These are phyloP conservation scores for Lentinula sp. DNA, from an alignment of 768 basidiomycete genomes.

Conservation along the genomic window DNA sequence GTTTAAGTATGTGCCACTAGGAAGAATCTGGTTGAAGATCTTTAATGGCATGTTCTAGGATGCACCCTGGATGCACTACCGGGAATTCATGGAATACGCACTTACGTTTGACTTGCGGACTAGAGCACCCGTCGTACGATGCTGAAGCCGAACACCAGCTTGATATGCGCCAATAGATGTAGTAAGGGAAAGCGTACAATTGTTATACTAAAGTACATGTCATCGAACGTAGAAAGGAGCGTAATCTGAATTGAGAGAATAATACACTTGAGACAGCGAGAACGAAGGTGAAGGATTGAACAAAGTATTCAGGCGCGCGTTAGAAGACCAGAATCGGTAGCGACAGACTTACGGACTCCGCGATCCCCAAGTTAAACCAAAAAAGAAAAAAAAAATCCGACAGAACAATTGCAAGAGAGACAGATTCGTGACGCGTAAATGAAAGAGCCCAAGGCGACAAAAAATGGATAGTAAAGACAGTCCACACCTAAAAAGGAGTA, in stretches of 20 bases:
- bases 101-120: background rate
- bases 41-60: too few relatives aligned
- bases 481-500: background rate
- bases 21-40: too few relatives aligned
- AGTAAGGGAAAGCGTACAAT: background rate
- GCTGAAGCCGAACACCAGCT: background rate
- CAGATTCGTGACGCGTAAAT: background rate
- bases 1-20: too few relatives aligned
- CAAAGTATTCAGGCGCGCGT: background rate
- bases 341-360: conserved; percentile 5
- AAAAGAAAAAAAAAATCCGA: background rate
- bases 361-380: conserved; percentile 4
- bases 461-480: background rate
- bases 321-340: background rate
- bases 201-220: background rate
- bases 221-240: background rate
- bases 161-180: background rate
- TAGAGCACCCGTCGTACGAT: background rate
- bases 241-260: background rate
- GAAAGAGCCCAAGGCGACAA: background rate
- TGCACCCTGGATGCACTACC: too few relatives aligned
- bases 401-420: background rate
- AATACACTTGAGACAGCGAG: background rate
- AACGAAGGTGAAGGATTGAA: background rate
- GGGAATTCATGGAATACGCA: background rate